Percentiles rank a stretch among this genome's conserved stretches.
Evolutionary conservation across 495 filamentous ascomycete genomes (phyloP).

Genomic region (Neurospora sp.): DNA sequence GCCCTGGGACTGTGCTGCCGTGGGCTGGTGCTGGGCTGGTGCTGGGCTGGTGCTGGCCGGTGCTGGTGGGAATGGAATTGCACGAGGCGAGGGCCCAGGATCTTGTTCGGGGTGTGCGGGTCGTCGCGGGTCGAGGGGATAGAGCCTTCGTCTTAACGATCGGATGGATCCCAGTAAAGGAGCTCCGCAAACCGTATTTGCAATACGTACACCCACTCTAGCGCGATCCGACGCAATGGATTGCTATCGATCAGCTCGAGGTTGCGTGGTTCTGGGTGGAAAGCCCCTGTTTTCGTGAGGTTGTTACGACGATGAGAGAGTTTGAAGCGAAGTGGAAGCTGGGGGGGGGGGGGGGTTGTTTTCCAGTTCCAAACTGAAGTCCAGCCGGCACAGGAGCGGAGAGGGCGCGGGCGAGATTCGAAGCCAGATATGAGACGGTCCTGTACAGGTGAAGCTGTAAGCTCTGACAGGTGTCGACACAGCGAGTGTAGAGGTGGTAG

Average conservation of each 20-base stretch:
- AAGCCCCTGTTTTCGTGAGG: not conserved
- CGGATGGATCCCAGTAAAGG: not conserved
- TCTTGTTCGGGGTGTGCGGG: conserved; percentile 14
- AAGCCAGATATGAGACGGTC: not conserved
- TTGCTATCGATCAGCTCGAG: conserved; percentile 7
- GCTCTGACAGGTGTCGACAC: not conserved
- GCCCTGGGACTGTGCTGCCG: not conserved
- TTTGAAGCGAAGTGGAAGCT: not conserved
- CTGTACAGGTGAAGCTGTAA: not conserved
- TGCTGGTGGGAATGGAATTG: not conserved
- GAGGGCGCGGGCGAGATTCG: not conserved
- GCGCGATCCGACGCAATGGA: conserved; percentile 14
- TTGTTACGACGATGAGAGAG: conserved; percentile 3
- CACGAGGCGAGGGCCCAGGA: conserved; percentile 8
- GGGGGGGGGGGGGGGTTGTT: too few relatives aligned
- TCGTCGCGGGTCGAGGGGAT: conserved; percentile 1
- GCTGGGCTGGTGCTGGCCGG: not conserved
- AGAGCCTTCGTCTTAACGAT: not conserved
- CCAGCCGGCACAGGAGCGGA: not conserved
- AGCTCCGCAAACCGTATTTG: not conserved
- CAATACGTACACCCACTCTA: conserved; percentile 3
- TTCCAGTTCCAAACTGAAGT: conserved; percentile 1
- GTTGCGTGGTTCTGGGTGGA: conserved; percentile 5
- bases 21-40: not conserved
- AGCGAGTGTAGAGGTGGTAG: not conserved